Conservation (phyloP, 2,329 filamentous ascomycete species). For the Neopestalotiopsis sp. region DNA sequence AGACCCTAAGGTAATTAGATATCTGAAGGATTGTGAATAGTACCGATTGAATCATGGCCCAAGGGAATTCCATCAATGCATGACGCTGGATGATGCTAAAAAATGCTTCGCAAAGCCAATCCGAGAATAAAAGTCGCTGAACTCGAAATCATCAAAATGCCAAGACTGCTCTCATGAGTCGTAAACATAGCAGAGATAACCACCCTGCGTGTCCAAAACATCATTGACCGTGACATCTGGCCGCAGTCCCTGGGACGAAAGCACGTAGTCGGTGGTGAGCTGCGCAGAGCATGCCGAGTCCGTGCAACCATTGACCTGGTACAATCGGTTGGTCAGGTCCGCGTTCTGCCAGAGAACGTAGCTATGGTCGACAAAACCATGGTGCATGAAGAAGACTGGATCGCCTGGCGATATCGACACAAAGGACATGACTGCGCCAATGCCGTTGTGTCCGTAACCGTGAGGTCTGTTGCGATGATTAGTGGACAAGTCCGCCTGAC, state of each 20-base stretch:
- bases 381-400: conserved; percentile 36
- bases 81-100: neutral
- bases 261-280: conserved; percentile 32
- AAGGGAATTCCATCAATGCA: neutral
- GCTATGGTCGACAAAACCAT: conserved; percentile 29
- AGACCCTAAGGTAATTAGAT: neutral
- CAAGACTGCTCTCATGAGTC: conserved; percentile 29
- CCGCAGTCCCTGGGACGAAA: conserved; percentile 34
- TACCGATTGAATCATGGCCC: neutral
- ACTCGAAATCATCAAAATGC: neutral
- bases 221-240: conserved; percentile 32
- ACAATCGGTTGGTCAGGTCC: conserved; percentile 24
- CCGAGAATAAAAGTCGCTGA: neutral
- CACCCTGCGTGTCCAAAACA: conserved; percentile 35
- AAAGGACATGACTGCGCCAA: conserved; percentile 42
- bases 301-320: conserved; percentile 33
- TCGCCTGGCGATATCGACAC: conserved; percentile 40
- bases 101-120: neutral
- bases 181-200: conserved; percentile 38
- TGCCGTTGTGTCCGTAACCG: conserved; percentile 42
- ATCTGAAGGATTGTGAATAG: neutral
- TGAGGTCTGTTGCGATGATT: conserved; percentile 34
- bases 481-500: conserved; percentile 22
- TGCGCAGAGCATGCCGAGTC: conserved; percentile 32
- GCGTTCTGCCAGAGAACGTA: conserved; percentile 30